Percentiles rank a stretch among this genome's conserved stretches.
These are phyloP conservation scores for Sporobolomyces pararoseus DNA, from an alignment of 768 basidiomycete species.

Conservation along the genomic window DNA sequence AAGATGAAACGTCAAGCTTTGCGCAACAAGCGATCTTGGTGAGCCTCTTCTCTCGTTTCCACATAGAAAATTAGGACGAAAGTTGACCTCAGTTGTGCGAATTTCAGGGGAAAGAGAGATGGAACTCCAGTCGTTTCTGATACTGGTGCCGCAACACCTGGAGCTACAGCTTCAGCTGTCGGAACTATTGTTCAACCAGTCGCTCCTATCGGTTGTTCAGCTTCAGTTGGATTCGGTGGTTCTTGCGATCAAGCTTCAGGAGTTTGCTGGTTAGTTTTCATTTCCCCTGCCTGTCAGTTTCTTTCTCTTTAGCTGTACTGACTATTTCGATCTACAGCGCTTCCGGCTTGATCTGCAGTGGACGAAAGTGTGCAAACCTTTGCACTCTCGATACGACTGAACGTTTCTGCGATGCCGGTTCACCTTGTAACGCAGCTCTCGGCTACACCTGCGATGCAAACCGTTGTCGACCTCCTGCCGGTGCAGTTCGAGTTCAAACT, in stretches of 20 bases:
- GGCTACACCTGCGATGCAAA: slow-evolving; percentile 35
- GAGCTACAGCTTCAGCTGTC: slow-evolving; percentile 8
- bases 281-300: background rate
- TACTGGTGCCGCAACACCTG: slow-evolving; percentile 15
- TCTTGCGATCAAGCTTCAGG: slow-evolving; percentile 26
- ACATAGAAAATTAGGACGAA: background rate
- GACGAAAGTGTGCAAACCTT: slow-evolving; percentile 18
- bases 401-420: slow-evolving; percentile 34
- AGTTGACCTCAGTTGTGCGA: background rate
- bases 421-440: slow-evolving; percentile 25
- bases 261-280: slow-evolving; percentile 19
- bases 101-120: background rate
- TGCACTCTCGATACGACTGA: slow-evolving; percentile 36
- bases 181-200: background rate
- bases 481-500: slow-evolving; percentile 26
- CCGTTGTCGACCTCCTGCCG: slow-evolving; percentile 34
- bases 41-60: background rate
- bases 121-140: slow-evolving; percentile 23
- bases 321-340: background rate
- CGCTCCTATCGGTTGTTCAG: slow-evolving; percentile 7
- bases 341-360: slow-evolving; percentile 29
- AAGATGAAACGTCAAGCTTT: slow-evolving; percentile 7
- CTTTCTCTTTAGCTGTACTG: too few relatives aligned
- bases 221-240: background rate
- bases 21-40: slow-evolving; percentile 30